Evolutionary conservation across 2,329 filamentous ascomycete genomes (phyloP).

Genomic region (Colletotrichum sp.): DNA sequence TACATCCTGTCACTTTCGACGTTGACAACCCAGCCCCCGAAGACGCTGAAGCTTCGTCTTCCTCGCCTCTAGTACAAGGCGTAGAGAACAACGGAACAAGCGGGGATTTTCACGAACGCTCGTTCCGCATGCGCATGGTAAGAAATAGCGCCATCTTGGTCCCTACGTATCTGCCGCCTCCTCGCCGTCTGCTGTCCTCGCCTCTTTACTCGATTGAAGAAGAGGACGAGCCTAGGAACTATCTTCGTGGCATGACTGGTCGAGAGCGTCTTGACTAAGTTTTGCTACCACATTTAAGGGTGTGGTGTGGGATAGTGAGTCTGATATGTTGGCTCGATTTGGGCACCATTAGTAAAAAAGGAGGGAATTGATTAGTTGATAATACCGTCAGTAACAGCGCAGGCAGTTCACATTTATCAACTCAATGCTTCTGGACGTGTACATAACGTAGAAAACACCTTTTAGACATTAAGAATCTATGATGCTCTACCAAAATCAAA

Average conservation of each 20-base stretch:
- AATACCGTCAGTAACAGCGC: not conserved
- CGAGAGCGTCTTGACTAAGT: not conserved
- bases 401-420: not conserved
- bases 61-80: not conserved
- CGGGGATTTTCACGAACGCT: not conserved
- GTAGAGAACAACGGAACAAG: not conserved
- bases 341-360: not conserved
- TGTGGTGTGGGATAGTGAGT: not conserved
- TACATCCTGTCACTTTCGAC: not conserved
- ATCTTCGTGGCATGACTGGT: not conserved
- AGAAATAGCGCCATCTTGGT: not conserved
- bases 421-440: not conserved
- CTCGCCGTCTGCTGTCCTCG: not conserved
- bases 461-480: not conserved
- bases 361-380: not conserved
- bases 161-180: not conserved
- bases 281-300: rapidly evolving
- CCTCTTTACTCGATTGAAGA: not conserved
- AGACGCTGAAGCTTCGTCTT: not conserved
- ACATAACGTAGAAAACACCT: not conserved
- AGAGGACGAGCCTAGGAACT: not conserved
- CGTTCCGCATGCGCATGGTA: not conserved
- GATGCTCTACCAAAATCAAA: not conserved
- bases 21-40: not conserved
- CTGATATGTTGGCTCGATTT: not conserved